Conservation (phyloP, 2,329 filamentous ascomycete genomes). For the Mariannaea sp. region DNA sequence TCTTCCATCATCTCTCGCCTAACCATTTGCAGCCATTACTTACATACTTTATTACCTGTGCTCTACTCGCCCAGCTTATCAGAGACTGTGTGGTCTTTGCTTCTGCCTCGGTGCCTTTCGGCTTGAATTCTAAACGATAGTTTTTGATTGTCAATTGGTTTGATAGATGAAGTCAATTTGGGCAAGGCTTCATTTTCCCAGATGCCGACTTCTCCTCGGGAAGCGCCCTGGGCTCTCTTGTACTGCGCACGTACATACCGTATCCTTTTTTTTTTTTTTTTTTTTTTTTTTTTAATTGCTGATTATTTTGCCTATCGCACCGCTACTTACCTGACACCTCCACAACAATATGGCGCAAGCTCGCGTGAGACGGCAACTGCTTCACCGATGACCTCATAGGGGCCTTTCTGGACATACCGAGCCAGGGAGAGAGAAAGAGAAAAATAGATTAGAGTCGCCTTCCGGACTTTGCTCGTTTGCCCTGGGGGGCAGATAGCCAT, state of each 20-base stretch:
- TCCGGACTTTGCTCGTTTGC: conserved; percentile 5
- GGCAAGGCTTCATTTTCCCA: conserved; percentile 26
- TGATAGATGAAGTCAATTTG: conserved; percentile 13
- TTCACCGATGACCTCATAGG: conserved; percentile 35
- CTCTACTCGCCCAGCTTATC: too few relatives aligned
- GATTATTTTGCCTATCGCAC: conserved; percentile 18
- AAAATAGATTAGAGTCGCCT: conserved; percentile 6
- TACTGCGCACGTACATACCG: too few relatives aligned
- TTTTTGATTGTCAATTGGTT: conserved; percentile 8
- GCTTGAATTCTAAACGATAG: conserved; percentile 24
- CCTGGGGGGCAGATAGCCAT: too few relatives aligned
- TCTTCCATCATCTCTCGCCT: conserved; percentile 11
- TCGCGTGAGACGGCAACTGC: conserved; percentile 29
- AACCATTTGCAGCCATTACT: conserved; percentile 4
- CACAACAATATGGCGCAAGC: conserved; percentile 12
- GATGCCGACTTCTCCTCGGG: conserved; percentile 34
- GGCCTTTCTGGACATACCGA: not conserved
- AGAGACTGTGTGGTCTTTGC: not conserved
- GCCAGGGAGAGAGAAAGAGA: too few relatives aligned
- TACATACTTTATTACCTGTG: too few relatives aligned
- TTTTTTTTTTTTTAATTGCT: conserved; percentile 17
- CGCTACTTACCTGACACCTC: conserved; percentile 9
- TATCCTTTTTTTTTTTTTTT: too few relatives aligned
- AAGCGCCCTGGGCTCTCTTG: conserved; percentile 7
- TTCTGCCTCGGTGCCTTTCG: not conserved